Conservation (phyloP, 495 filamentous ascomycete species). For the Hypoxylon subgilvum region DNA sequence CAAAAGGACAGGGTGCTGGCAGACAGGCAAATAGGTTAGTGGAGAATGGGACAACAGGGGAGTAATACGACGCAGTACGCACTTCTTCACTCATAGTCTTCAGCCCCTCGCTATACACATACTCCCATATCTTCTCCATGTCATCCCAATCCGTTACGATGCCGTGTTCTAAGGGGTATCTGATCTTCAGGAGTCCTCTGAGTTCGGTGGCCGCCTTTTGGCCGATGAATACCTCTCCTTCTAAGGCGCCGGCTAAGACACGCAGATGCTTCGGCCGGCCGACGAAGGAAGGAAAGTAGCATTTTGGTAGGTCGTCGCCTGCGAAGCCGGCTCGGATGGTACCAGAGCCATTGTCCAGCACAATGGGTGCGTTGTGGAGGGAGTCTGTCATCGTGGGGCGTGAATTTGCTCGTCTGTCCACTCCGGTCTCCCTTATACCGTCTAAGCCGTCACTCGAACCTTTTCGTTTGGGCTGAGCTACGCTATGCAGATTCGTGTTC, state of each 20-base stretch:
- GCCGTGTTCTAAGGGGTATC: constrained; percentile 94
- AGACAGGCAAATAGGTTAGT: constrained; percentile 22
- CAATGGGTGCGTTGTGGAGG: constrained; percentile 95
- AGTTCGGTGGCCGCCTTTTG: constrained; percentile 86
- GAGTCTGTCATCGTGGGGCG: constrained; percentile 75
- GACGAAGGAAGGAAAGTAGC: constrained; percentile 97
- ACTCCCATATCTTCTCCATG: constrained; percentile 99
- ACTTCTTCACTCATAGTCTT: constrained; percentile 98
- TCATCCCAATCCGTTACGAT: constrained; percentile 99
- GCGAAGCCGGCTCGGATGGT: constrained; percentile 98
- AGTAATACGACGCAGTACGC: constrained; percentile 32
- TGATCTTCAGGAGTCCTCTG: constrained; percentile 90
- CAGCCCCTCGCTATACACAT: constrained; percentile 67
- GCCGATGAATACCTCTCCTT: constrained; percentile 97
- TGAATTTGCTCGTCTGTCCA: constrained; percentile 27
- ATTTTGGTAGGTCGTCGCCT: constrained; percentile 93
- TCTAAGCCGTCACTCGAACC: constrained; percentile 14
- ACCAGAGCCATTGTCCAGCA: constrained; percentile 98
- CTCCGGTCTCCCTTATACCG: constrained; percentile 16
- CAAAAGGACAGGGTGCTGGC: constrained; percentile 88
- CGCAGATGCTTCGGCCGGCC: constrained; percentile 96
- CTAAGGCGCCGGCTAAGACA: constrained; percentile 91
- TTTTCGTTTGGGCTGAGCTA: not conserved
- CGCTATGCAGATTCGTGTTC: not conserved
- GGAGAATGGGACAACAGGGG: not conserved